Evolutionary conservation across 169 alveolate genomes (phyloP), one percentile per base, ranked within the genome.

Genomic region (Plasmodium blacklocki): DNA sequence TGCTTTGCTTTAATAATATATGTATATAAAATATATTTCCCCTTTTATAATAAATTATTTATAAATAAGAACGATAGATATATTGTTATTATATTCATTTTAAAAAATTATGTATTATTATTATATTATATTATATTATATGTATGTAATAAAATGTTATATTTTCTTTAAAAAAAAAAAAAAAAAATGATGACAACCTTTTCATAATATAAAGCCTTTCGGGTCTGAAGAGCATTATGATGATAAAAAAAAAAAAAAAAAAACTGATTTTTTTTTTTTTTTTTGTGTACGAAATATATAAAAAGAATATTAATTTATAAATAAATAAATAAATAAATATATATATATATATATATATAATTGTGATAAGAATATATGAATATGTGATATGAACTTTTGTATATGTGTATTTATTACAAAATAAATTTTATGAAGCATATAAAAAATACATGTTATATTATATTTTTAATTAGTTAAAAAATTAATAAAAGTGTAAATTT

Each of bases 201-300:
- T 39, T 54, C 49, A 21, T 59, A 19, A 59, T 15, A 54, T 73
- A 74, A 75, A 75, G 88, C 88, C 88, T 75, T 75, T 75, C 88
- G 88, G 88, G 88, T 75, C 88, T 75, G 88, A 75, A 49, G 74
- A 47, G 14, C 11, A 72, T 18, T 8, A 72, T 29, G 49, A 21
- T 18, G 47, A 56, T 72, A 74, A 43, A 73, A 74, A 43, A 19
- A 32, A 52, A 26, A 52, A 26, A 66, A 74, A 21, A 14, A 50
- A 68, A 47, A 43, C 88, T 75, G 88, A 75, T 75, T 75, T 75
- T 26, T 54, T 63, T 63, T 56, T 75, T 75, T 62, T 43, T 23
- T 52, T 26, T 26, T 26, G n/a, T 72, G 19, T 32, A 32, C 7
- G 45, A 32, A 52, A 15, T 74, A 56, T 54, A n/a, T 29, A 67